Percentiles rank a stretch among this genome's conserved stretches.
These are phyloP conservation scores for Salinomyces thailandicus DNA, from an alignment of 2,329 filamentous ascomycete species.

Conservation along the genomic window DNA sequence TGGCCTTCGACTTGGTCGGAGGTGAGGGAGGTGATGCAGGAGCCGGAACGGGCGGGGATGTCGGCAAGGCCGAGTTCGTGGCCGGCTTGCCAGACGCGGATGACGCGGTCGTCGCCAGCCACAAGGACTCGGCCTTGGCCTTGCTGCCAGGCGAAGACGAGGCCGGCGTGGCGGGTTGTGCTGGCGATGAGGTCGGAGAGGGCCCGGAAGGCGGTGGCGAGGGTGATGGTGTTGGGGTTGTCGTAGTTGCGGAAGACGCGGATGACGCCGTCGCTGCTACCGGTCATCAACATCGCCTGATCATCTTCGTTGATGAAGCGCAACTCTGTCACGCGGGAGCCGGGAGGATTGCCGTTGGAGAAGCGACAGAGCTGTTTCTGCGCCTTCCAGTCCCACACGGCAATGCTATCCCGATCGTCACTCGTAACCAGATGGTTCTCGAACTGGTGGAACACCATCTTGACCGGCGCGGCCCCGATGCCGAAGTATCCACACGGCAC, in stretches of 20 bases:
- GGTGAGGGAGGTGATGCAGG: slow-evolving; percentile 89
- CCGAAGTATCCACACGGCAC: slow-evolving; percentile 73
- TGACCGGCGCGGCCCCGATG: slow-evolving; percentile 78
- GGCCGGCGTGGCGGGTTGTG: slow-evolving; percentile 75
- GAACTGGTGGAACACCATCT: slow-evolving; percentile 95
- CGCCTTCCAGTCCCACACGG: slow-evolving; percentile 84
- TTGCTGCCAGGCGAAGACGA: slow-evolving; percentile 98
- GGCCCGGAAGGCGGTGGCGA: slow-evolving; percentile 85
- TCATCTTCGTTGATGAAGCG: slow-evolving; percentile 99
- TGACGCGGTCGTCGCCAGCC: slow-evolving; percentile 88
- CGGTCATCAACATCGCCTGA: slow-evolving; percentile 85
- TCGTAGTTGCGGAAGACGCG: slow-evolving; percentile 92
- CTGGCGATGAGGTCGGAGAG: slow-evolving; percentile 88
- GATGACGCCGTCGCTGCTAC: slow-evolving; percentile 88
- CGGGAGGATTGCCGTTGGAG: slow-evolving; percentile 84
- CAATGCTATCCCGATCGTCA: slow-evolving; percentile 82
- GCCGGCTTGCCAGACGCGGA: slow-evolving; percentile 90
- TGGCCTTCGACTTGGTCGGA: slow-evolving; percentile 97
- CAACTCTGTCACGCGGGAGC: slow-evolving; percentile 86
- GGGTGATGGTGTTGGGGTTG: slow-evolving; percentile 60
- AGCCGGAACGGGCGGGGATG: slow-evolving; percentile 86
- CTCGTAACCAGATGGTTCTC: slow-evolving; percentile 91
- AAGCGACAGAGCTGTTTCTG: slow-evolving; percentile 69
- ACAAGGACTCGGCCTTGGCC: slow-evolving; percentile 93
- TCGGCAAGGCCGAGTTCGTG: slow-evolving; percentile 87